These are phyloP conservation scores for Kingdonia uniflora DNA, from an alignment of 164 flowering plant species.

Conservation along the genomic window DNA sequence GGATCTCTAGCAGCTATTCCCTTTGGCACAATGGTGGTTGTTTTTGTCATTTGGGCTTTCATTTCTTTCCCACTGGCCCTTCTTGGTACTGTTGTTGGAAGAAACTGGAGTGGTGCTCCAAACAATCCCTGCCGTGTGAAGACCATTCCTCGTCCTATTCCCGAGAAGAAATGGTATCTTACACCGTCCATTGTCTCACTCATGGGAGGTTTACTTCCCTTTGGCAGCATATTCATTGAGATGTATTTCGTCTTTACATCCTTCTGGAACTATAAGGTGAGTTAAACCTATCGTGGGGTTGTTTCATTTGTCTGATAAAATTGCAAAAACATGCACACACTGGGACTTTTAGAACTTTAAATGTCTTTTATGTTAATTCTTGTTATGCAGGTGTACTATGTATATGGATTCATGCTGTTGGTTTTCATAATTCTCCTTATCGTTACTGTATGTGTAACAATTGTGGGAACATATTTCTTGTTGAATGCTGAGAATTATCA, in stretches of 20 bases:
- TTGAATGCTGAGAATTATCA: slow-evolving; percentile 98
- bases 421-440: slow-evolving; percentile 88
- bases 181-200: slow-evolving; percentile 90
- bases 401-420: slow-evolving; percentile 94
- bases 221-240: slow-evolving; percentile 97
- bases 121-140: slow-evolving; percentile 98
- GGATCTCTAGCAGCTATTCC: slow-evolving; percentile 99
- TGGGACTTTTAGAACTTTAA: background rate
- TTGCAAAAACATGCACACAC: too few relatives aligned
- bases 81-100: slow-evolving; percentile 96
- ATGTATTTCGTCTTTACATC: slow-evolving; percentile 99
- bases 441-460: slow-evolving; percentile 95
- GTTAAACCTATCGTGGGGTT: too few relatives aligned
- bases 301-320: too few relatives aligned
- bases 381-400: slow-evolving; percentile 80
- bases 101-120: slow-evolving; percentile 99
- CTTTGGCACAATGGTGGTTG: slow-evolving; percentile 97
- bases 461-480: slow-evolving; percentile 93
- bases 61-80: slow-evolving; percentile 95
- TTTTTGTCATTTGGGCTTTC: slow-evolving; percentile 92
- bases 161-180: slow-evolving; percentile 98
- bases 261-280: slow-evolving; percentile 99
- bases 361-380: slow-evolving; percentile 1
- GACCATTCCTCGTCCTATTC: slow-evolving; percentile 98
- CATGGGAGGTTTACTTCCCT: slow-evolving; percentile 98